phyloP scores from a whole-genome alignment of 176 grass and related monocot species.

The Cymbopogon citratus region DNA sequence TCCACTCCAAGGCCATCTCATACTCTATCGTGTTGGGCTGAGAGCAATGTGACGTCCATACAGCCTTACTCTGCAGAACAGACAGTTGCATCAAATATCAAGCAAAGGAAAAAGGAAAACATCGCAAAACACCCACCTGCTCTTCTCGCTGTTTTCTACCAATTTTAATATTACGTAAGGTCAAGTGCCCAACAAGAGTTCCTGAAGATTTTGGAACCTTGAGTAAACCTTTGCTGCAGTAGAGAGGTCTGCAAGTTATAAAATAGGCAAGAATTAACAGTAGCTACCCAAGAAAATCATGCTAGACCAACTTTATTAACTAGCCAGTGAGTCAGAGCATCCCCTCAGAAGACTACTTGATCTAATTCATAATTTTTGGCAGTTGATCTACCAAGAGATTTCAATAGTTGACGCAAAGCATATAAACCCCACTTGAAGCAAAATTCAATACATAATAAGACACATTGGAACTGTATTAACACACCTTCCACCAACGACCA shows the following conservation, averaged over 20 bases:
- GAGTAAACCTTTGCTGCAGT: slow-evolving; percentile 87
- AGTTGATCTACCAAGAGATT: background rate
- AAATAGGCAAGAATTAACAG: slow-evolving; percentile 9
- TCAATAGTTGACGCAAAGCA: slow-evolving; percentile 24
- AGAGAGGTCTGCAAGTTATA: slow-evolving; percentile 60
- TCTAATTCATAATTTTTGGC: background rate
- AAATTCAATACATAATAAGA: slow-evolving; percentile 9
- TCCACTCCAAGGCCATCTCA: slow-evolving; percentile 89
- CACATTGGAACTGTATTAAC: slow-evolving; percentile 1
- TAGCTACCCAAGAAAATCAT: slow-evolving; percentile 16
- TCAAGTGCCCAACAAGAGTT: slow-evolving; percentile 66
- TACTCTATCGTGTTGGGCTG: slow-evolving; percentile 93
- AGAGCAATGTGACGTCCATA: slow-evolving; percentile 94
- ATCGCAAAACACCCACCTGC: slow-evolving; percentile 26
- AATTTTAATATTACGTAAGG: slow-evolving; percentile 46
- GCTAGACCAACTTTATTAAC: background rate
- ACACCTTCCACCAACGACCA: slow-evolving; percentile 88
- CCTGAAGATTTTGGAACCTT: slow-evolving; percentile 54
- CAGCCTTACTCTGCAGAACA: slow-evolving; percentile 68
- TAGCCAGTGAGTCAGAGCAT: too few relatives aligned
- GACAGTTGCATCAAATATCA: background rate
- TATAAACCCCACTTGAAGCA: slow-evolving; percentile 3
- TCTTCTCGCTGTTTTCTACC: slow-evolving; percentile 54
- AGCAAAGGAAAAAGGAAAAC: background rate
- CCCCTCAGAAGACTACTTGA: too few relatives aligned